Percentiles rank a stretch among this genome's conserved stretches.
Conservation (phyloP, 2,329 filamentous ascomycete genomes). For the Stenocarpella maydis region DNA sequence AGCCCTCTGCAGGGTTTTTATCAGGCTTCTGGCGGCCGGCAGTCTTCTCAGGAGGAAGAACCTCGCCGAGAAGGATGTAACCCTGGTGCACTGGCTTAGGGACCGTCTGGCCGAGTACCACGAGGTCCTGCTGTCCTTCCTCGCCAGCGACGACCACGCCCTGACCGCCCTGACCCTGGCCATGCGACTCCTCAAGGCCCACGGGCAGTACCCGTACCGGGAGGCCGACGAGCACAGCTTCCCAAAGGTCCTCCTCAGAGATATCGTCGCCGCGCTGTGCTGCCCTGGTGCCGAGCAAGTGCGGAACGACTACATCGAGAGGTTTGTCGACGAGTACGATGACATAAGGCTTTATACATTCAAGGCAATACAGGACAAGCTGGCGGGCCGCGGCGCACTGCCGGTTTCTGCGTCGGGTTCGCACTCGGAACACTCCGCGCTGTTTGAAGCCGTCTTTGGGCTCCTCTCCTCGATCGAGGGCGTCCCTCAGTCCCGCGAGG, state of each 20-base stretch:
- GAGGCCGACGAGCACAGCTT: conserved; percentile 71
- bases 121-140: conserved; percentile 64
- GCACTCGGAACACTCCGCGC: neutral
- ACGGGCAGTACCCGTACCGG: conserved; percentile 69
- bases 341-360: conserved; percentile 89
- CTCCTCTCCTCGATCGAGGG: conserved; percentile 74
- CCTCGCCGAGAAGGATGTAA: conserved; percentile 74
- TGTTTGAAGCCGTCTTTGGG: conserved; percentile 65
- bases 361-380: conserved; percentile 60
- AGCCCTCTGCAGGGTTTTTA: conserved; percentile 85
- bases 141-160: conserved; percentile 69
- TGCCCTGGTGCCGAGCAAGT: conserved; percentile 65
- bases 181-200: conserved; percentile 86
- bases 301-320: conserved; percentile 77
- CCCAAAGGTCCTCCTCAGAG: conserved; percentile 70
- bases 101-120: conserved; percentile 78
- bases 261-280: conserved; percentile 71
- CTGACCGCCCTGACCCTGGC: conserved; percentile 77
- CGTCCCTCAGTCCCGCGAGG: conserved; percentile 71
- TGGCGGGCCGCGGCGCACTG: conserved; percentile 40
- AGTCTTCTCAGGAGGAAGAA: conserved; percentile 71
- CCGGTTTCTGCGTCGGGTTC: conserved; percentile 29
- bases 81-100: conserved; percentile 81
- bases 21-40: conserved; percentile 79
- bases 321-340: conserved; percentile 81